Conservation (phyloP, 2,329 filamentous ascomycete genomes). For the Byssochlamys sp. region DNA sequence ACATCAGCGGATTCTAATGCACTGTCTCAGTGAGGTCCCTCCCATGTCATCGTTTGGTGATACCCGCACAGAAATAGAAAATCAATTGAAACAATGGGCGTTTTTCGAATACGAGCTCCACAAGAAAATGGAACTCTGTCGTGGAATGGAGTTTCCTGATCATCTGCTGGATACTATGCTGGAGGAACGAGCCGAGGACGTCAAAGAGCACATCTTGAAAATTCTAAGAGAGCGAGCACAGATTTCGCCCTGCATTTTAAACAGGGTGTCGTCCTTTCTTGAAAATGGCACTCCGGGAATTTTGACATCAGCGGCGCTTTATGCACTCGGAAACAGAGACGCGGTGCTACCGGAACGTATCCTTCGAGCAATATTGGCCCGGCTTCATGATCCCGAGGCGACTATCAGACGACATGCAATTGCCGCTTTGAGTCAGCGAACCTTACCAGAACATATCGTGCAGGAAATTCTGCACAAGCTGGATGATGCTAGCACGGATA, state of each 20-base stretch:
- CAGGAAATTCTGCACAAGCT: neutral
- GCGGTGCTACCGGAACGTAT: neutral
- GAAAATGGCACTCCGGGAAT: neutral
- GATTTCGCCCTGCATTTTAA: neutral
- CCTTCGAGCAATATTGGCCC: neutral
- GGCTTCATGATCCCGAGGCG: neutral
- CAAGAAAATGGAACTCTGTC: neutral
- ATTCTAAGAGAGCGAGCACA: neutral
- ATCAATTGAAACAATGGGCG: neutral
- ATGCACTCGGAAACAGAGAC: neutral
- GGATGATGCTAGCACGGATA: neutral
- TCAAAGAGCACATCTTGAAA: neutral
- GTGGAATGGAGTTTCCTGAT: neutral
- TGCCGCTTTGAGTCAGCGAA: neutral
- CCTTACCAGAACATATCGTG: neutral
- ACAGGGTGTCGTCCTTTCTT: neutral
- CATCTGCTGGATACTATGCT: neutral
- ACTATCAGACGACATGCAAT: neutral
- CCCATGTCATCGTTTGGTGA: neutral
- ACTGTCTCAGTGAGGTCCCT: conserved; percentile 27
- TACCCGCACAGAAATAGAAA: neutral
- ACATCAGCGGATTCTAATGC: conserved; percentile 32
- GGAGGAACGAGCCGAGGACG: neutral
- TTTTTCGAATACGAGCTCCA: neutral
- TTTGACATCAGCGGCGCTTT: neutral